phyloP scores from a whole-genome alignment of 2,329 filamentous ascomycete genomes.

The Volutella citrinella region DNA sequence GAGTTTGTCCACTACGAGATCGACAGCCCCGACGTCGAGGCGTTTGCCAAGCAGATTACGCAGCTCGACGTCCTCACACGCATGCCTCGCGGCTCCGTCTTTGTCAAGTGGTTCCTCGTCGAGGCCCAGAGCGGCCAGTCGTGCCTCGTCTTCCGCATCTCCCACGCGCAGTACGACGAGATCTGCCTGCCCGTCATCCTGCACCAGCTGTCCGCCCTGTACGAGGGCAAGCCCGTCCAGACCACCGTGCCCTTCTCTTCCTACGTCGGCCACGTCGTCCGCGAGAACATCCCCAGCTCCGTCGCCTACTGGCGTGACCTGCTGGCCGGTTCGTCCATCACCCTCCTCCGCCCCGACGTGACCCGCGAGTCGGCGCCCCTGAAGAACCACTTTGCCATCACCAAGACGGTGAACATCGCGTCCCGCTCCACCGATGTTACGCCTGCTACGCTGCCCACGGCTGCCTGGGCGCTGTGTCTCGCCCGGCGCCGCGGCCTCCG shows the following conservation, averaged over 20 bases:
- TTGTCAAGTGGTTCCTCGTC: conserved; percentile 58
- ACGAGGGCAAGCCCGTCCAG: conserved; percentile 24
- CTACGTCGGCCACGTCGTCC: conserved; percentile 42
- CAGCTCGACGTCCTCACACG: conserved; percentile 52
- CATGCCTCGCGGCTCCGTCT: conserved; percentile 57
- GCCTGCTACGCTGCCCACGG: conserved; percentile 62
- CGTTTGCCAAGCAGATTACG: conserved; percentile 52
- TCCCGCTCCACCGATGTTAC: conserved; percentile 54
- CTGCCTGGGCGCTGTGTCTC: conserved; percentile 63
- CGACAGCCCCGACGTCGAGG: conserved; percentile 43
- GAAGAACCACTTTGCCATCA: conserved; percentile 39
- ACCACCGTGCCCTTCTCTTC: conserved; percentile 42
- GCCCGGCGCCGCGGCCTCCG: conserved; percentile 48
- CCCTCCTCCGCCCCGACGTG: conserved; percentile 36
- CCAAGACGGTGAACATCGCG: conserved; percentile 43
- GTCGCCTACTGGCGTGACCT: conserved; percentile 61
- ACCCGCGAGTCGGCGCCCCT: conserved; percentile 35
- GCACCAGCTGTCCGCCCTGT: conserved; percentile 54
- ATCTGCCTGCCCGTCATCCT: conserved; percentile 63
- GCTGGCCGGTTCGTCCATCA: conserved; percentile 53
- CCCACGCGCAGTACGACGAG: conserved; percentile 68
- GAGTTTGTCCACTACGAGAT: conserved; percentile 52
- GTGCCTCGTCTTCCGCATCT: conserved; percentile 58
- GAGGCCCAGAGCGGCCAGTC: conserved; percentile 30
- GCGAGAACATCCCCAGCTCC: conserved; percentile 43